phyloP scores from a whole-genome alignment of 208 protist genomes.

The Leishmania aethiopica region DNA sequence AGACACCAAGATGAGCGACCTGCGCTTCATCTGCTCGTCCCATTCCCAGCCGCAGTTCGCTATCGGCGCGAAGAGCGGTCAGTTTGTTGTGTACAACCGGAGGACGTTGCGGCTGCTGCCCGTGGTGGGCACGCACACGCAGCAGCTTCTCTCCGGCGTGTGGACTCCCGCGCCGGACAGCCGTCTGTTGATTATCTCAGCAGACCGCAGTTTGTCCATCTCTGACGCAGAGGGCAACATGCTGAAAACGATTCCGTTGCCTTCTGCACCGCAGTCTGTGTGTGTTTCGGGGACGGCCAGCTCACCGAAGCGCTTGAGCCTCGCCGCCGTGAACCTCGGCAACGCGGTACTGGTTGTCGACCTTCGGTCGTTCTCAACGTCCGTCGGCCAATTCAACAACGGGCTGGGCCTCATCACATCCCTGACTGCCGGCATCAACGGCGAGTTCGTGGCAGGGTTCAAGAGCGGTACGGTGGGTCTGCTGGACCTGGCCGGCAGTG shows the following conservation, averaged over 20 bases:
- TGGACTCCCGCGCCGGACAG: conserved; percentile 81
- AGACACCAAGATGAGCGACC: conserved; percentile 90
- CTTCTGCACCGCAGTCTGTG: conserved; percentile 51
- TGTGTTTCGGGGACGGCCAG: conserved; percentile 52
- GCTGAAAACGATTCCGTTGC: conserved; percentile 55
- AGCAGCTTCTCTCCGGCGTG: conserved; percentile 85
- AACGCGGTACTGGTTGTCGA: conserved; percentile 57
- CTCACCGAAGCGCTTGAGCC: conserved; percentile 17
- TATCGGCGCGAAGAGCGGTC: conserved; percentile 91
- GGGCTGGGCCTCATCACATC: conserved; percentile 73
- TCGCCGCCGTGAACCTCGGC: conserved; percentile 73
- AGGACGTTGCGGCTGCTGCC: conserved; percentile 90
- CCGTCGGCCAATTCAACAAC: conserved; percentile 70
- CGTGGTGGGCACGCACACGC: conserved; percentile 87
- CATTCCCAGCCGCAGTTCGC: conserved; percentile 70
- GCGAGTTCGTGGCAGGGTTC: conserved; percentile 61
- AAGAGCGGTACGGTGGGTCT: conserved; percentile 60
- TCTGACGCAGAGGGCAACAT: conserved; percentile 81
- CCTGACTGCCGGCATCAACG: conserved; percentile 32
- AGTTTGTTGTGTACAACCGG: conserved; percentile 94
- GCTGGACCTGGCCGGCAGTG: conserved; percentile 38
- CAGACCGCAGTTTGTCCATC: conserved; percentile 91
- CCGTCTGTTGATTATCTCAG: conserved; percentile 80
- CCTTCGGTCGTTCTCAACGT: conserved; percentile 43
- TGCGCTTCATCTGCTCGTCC: conserved; percentile 92